Base-by-base conservation (phyloP, 106 monocot genomes). In the Iris macrosiphon region DNA sequence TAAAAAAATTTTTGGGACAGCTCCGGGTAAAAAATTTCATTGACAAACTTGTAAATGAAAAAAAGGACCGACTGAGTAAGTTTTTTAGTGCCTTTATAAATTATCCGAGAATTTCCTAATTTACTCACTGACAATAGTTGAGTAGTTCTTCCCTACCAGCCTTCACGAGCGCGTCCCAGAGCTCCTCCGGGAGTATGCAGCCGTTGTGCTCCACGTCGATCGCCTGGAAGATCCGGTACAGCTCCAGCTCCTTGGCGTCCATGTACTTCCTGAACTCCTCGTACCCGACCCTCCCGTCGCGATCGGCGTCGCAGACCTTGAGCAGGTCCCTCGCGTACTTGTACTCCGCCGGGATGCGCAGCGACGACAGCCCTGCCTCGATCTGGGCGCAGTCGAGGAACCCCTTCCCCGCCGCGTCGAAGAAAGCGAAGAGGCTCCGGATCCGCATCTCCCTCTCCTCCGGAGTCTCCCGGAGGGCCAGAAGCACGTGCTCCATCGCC, bases 171-270 rank as follows among this genome's bases (percentile, higher is more conserved):
- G 96, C 96, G 56, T 86, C 90, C 77, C 75, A 82, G 21, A 98
- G 79, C 69, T 90, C 90, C 75, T 90, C 96, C 0, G 96, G 96
- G 11, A 90, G 69, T 48, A 98, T 98, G 69, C 96, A 87, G 3
- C 86, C 90, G 43, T 83, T 98, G 41, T 98, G 96, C 77, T 90
- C 86, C 18, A 83, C 90, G 23, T 98, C 96, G 17, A 98, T 98
- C 0, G 79, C 75, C 75, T 91, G 87, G 49, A 98, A 98, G 46
- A 98, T 98, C 34, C 87, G 62, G 64, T 98, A 98, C n/a, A 90
- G 62, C 53, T 98, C 87, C 31, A 90, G 66, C 72, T 91, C 90
- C 60, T 90, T 96, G 48, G 71, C 95, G 18, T 91, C 89, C 82
- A 98, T 87, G 65, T 91, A 87, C 15, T 69, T 39, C 43, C 72